A percentile compares a stretch with the other conserved stretches of the same genome.
These are phyloP conservation scores for Pseudognaphalium luteoalbum DNA, from an alignment of 129 eudicot genomes.

Conservation along the genomic window DNA sequence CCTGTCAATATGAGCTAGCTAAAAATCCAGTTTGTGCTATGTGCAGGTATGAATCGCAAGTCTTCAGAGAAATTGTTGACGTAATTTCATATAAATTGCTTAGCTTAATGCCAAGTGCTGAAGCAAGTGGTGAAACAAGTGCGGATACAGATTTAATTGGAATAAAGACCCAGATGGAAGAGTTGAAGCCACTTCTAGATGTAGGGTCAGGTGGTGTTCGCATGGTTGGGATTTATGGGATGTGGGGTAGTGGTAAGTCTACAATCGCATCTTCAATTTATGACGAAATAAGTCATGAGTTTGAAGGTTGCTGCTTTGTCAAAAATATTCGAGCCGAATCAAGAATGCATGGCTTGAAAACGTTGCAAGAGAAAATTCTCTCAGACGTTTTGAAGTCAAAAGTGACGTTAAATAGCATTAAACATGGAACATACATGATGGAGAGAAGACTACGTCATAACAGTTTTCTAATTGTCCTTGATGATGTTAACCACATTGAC, in stretches of 20 bases:
- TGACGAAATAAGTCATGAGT: slow-evolving; percentile 14
- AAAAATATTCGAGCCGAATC: neutral
- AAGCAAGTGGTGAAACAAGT: neutral
- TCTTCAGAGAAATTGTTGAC: slow-evolving; percentile 9
- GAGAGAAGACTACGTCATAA: neutral
- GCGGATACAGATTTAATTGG: neutral
- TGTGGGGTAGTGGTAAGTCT: slow-evolving; percentile 35
- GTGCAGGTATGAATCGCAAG: too few relatives aligned
- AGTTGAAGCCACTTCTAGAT: slow-evolving; percentile 5
- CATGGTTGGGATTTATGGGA: slow-evolving; percentile 29
- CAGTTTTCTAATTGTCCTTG: slow-evolving; percentile 30
- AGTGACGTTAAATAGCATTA: neutral
- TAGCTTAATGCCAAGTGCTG: neutral
- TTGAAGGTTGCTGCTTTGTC: slow-evolving; percentile 27
- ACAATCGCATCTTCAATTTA: slow-evolving; percentile 25
- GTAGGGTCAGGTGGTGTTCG: slow-evolving; percentile 21
- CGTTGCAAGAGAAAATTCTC: slow-evolving; percentile 20
- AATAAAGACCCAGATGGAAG: slow-evolving; percentile 6
- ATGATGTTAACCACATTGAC: slow-evolving; percentile 20
- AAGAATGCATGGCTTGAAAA: slow-evolving; percentile 16
- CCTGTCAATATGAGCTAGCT: too few relatives aligned
- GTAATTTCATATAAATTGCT: neutral
- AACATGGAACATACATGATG: slow-evolving; percentile 1
- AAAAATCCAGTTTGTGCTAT: too few relatives aligned
- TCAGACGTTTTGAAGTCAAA: neutral